Percentiles rank a stretch among this genome's conserved stretches.
Conservation (phyloP, 495 filamentous ascomycete species). For the Poronia punctata region DNA sequence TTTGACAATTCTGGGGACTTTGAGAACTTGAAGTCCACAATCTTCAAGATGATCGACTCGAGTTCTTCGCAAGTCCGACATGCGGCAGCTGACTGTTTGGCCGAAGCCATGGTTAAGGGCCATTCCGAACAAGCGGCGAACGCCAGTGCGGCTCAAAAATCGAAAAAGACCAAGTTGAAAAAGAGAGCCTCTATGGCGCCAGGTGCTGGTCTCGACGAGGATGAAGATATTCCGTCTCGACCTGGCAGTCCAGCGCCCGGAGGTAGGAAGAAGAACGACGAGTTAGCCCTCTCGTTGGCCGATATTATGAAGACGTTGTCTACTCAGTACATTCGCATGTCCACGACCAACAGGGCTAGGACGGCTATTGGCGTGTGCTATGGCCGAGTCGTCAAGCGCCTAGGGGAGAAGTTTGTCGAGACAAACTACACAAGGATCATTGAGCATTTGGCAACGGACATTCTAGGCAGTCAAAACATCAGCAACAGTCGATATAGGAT, state of each 20-base stretch:
- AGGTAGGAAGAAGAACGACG: constrained; percentile 55
- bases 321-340: constrained; percentile 68
- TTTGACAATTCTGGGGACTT: constrained; percentile 92
- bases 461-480: constrained; percentile 70
- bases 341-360: constrained; percentile 72
- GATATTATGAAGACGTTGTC: constrained; percentile 81
- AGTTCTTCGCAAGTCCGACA: constrained; percentile 64
- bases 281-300: constrained; percentile 64
- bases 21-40: constrained; percentile 67
- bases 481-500: constrained; percentile 82
- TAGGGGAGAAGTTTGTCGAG: constrained; percentile 73
- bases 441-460: constrained; percentile 70
- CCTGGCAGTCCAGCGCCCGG: constrained; percentile 63
- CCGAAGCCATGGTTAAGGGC: constrained; percentile 67
- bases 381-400: constrained; percentile 62
- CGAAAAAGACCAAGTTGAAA: constrained; percentile 63
- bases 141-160: constrained; percentile 49
- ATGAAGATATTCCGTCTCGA: constrained; percentile 68
- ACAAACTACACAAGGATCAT: constrained; percentile 71
- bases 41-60: constrained; percentile 84
- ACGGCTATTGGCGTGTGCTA: constrained; percentile 86
- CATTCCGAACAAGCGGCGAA: constrained; percentile 59
- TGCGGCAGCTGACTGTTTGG: constrained; percentile 81
- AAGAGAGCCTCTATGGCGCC: constrained; percentile 58
- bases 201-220: constrained; percentile 52